Conservation (phyloP, 1,139 yeast genomes). For the Suhomyces panamericanus region DNA sequence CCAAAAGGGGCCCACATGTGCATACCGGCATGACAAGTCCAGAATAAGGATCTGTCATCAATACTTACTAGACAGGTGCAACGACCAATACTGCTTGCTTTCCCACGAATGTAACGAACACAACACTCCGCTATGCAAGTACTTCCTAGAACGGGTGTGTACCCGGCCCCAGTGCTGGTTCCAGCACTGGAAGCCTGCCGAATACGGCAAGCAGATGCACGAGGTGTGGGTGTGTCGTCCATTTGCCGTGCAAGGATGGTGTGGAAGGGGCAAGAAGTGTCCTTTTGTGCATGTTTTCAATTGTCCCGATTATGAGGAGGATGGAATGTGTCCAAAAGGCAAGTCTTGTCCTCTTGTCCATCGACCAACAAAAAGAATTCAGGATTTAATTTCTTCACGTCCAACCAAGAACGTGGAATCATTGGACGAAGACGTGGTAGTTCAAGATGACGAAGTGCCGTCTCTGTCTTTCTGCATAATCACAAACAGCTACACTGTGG, state of each 20-base stretch:
- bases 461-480: conserved; percentile 13
- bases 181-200: conserved; percentile 40
- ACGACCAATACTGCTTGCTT: conserved; percentile 46
- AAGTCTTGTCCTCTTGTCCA: conserved; percentile 52
- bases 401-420: conserved; percentile 19
- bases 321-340: conserved; percentile 56
- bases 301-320: conserved; percentile 72
- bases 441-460: conserved; percentile 22
- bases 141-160: conserved; percentile 53
- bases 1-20: conserved; percentile 52
- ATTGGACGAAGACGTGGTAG: conserved; percentile 31
- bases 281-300: conserved; percentile 56
- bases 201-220: conserved; percentile 40
- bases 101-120: conserved; percentile 60
- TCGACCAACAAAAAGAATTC: conserved; percentile 33
- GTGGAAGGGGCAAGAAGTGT: conserved; percentile 61
- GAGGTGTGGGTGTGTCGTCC: conserved; percentile 59
- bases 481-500: conserved; percentile 40
- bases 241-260: conserved; percentile 69
- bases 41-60: conserved; percentile 58
- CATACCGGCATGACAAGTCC: conserved; percentile 51
- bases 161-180: conserved; percentile 55
- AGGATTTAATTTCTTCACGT: conserved; percentile 27
- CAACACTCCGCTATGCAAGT: conserved; percentile 68
- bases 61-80: conserved; percentile 49